These are phyloP conservation scores for Acrodontium crateriforme DNA, from an alignment of 2,329 filamentous ascomycete genomes.

Conservation along the genomic window DNA sequence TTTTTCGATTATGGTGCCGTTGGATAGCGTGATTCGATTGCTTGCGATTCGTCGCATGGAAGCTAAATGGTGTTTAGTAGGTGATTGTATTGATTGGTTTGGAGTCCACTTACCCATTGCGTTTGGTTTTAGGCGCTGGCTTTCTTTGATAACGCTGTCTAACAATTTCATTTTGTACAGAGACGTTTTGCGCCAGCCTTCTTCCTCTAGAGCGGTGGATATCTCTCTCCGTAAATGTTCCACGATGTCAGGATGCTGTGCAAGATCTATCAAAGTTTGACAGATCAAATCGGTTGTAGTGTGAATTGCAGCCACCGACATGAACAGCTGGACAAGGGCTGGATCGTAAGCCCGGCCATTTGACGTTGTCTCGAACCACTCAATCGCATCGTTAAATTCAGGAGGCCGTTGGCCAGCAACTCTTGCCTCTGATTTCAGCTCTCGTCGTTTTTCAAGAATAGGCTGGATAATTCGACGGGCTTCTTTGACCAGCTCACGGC, in stretches of 20 bases:
- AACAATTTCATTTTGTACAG: constrained; percentile 17
- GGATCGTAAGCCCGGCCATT: constrained; percentile 10
- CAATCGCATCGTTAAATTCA: constrained; percentile 14
- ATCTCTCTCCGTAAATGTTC: constrained; percentile 15
- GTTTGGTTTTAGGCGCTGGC: constrained; percentile 11
- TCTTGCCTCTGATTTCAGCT: constrained; percentile 5
- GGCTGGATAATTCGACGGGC: constrained; percentile 24
- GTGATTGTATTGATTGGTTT: background rate
- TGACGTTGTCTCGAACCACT: constrained; percentile 14
- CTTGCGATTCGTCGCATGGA: constrained; percentile 12
- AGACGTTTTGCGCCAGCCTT: constrained; percentile 15
- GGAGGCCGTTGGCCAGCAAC: constrained; percentile 7
- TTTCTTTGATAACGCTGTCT: constrained; percentile 21
- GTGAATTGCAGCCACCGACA: constrained; percentile 13
- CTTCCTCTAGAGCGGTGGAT: constrained; percentile 9
- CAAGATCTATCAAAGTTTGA: constrained; percentile 10
- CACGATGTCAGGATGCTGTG: constrained; percentile 11
- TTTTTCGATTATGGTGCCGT: constrained; percentile 15
- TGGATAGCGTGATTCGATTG: constrained; percentile 12
- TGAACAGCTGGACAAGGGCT: constrained; percentile 9
- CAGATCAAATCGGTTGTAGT: constrained; percentile 13
- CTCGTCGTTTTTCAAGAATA: constrained; percentile 20
- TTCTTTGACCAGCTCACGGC: constrained; percentile 18
- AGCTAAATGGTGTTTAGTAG: constrained; percentile 3
- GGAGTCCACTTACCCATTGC: constrained; percentile 7